Base-by-base conservation (phyloP, 306 rosid species). In the Acacia acuminata region DNA sequence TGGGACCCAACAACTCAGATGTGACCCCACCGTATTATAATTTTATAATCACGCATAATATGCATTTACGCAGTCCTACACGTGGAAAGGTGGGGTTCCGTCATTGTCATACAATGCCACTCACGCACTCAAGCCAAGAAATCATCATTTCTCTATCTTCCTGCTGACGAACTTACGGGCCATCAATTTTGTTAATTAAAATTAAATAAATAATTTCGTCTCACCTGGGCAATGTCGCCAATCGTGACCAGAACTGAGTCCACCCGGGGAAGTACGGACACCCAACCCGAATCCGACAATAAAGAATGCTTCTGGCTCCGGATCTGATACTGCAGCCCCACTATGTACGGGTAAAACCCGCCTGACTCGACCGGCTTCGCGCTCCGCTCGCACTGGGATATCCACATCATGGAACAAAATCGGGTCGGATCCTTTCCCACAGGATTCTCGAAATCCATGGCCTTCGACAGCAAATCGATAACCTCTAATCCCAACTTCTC, bases 191-290 rank as follows among this genome's bases (percentile, higher is more conserved):
- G 48, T 51, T 45, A 64, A 51, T 24, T 19, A 51, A 51, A 73
- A 58, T 43, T 51, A 58, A 76, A 78, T 22, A 32, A 7, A 43
- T 15, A 15, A 16, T 66, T 0, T 25, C 64, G 61, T 55, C 85
- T 84, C 72, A 94, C 97, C 88, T 94, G 97, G 71, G 97, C 97
- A 83, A 94, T 81, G 76, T 94, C 98, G 7, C 98, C 98, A 71
- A 91, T 56, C 10, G 97, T 89, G 5, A 94, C 93, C 86, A 90
- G 45, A 69, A 94, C 81, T 0, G 97, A 82, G 56, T 93, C 98
- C 80, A 88, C 91, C 76, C 72, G 87, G 47, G 97, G 93, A 76
- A 77, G 79, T 53, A 89, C 93, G 1, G 94, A 69, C 76, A 91
- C 92, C 97, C 94, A 86, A 67, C 94, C 97, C 38, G 97, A 93